Evolutionary conservation across 495 filamentous ascomycete genomes (phyloP), one percentile per base, ranked within the genome.

Genomic region (Penicillium cinerascens): DNA sequence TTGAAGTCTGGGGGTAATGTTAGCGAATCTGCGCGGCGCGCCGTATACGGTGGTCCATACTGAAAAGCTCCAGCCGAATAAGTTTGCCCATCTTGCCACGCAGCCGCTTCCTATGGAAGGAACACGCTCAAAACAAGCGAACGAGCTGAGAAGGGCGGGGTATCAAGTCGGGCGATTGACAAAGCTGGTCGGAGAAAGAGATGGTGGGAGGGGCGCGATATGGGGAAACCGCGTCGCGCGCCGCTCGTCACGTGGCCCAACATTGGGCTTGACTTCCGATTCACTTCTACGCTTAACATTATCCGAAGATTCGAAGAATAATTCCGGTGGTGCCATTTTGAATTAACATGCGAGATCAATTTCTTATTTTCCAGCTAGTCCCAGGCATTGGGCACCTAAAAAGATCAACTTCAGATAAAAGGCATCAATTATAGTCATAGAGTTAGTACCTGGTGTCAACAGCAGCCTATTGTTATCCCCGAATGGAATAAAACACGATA

Each of bases 31-130:
- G 38, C 49, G 36, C 26, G 35, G 20, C 20, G 22, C 46, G 16
- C 20, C 11, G 40, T 33, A 27, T 52, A 11, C 22, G 35, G 21
- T 44, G 6, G 15, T 43, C 50, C 87, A 51, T 81, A 95, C 91
- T 97, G 76, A 87, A 92, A 56, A 98, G 81, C 79, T 97, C 93
- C 38, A 98, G 85, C 52, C 90, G 84, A 63, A 95, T 86, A 66
- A 98, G 87, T 75, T 97, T 97, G 64, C 93, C 84, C 84, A 87
- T 87, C 25, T 67, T 80, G 70, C 61, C 45, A 63, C 60, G 52
- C 60, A 51, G 66, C 54, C 52, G 64, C 70, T 63, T 58, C 60
- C 55, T 44, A 54, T 61, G 65, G 68, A 67, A 59, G 61, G 59
- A 52, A 56, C 53, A 27, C 61, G 51, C 54, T 55, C 58, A 45